Conservation (phyloP, 2,329 filamentous ascomycete genomes). For the Cadophora sp. region DNA sequence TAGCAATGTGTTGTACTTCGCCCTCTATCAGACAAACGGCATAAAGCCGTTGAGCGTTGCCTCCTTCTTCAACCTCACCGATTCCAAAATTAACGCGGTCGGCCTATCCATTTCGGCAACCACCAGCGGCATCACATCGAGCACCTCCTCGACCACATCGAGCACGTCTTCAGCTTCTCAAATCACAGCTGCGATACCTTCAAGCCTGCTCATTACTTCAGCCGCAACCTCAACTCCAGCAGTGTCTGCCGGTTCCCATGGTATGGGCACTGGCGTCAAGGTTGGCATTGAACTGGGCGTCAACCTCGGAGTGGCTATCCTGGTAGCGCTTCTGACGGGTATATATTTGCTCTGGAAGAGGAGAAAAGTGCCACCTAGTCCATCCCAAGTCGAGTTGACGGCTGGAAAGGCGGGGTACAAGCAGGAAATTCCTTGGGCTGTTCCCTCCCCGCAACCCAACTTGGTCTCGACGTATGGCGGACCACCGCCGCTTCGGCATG, state of each 20-base stretch:
- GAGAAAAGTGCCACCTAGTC: background rate
- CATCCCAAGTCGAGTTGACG: background rate
- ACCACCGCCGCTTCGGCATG: background rate
- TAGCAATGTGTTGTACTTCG: slow-evolving; percentile 8
- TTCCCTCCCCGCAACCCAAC: background rate
- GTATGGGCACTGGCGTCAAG: background rate
- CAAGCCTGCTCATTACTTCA: background rate
- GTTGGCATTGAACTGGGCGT: slow-evolving; percentile 6
- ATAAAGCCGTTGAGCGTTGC: background rate
- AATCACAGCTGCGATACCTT: slow-evolving; percentile 3
- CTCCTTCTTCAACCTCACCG: background rate
- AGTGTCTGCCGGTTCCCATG: background rate
- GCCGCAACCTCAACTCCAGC: background rate
- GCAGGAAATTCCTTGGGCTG: background rate
- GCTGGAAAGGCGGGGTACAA: slow-evolving; percentile 11
- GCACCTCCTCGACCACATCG: background rate
- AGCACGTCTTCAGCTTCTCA: background rate
- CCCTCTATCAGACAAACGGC: background rate
- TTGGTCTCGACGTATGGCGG: background rate
- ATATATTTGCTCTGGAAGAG: background rate
- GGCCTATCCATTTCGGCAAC: background rate
- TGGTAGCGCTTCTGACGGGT: background rate
- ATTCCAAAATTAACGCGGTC: background rate
- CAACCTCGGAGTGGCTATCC: background rate
- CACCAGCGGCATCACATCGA: background rate